Conservation (phyloP, 345 rosid genomes). For the Citrus reticulata region DNA sequence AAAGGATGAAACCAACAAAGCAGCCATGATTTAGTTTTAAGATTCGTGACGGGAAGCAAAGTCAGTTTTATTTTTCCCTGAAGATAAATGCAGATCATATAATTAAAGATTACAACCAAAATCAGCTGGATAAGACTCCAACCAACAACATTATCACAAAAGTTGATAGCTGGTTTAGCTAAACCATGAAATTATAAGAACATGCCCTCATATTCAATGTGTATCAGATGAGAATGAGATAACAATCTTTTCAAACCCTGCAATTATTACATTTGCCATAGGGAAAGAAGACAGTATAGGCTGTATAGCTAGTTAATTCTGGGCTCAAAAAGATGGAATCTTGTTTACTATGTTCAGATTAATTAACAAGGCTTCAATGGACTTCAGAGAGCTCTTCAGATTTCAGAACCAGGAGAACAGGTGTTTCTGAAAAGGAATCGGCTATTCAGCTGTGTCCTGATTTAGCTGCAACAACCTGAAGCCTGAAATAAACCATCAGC, state of each 20-base stretch:
- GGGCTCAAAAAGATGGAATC: too few relatives aligned
- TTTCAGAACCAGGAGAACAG: background rate
- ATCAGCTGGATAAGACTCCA: too few relatives aligned
- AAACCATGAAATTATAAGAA: background rate
- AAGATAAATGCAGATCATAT: too few relatives aligned
- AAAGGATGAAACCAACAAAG: too few relatives aligned
- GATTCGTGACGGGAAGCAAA: too few relatives aligned
- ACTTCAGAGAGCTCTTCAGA: background rate
- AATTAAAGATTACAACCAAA: too few relatives aligned
- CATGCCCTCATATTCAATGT: background rate
- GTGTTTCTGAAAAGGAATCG: background rate
- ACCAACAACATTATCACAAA: too few relatives aligned
- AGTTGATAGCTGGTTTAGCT: too few relatives aligned
- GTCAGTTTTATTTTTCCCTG: too few relatives aligned
- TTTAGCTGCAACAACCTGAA: background rate
- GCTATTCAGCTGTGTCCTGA: background rate
- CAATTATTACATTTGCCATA: background rate
- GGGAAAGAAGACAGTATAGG: background rate
- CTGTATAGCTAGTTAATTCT: background rate
- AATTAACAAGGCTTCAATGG: too few relatives aligned
- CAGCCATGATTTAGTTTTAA: too few relatives aligned
- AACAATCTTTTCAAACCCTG: background rate
- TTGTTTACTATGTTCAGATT: too few relatives aligned
- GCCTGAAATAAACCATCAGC: background rate
- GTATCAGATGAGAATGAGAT: background rate